Percentiles rank a stretch among this genome's conserved stretches.
Evolutionary conservation across 1,284 basidiomycete genomes (phyloP).

Genomic region (Leccinum huronense): DNA sequence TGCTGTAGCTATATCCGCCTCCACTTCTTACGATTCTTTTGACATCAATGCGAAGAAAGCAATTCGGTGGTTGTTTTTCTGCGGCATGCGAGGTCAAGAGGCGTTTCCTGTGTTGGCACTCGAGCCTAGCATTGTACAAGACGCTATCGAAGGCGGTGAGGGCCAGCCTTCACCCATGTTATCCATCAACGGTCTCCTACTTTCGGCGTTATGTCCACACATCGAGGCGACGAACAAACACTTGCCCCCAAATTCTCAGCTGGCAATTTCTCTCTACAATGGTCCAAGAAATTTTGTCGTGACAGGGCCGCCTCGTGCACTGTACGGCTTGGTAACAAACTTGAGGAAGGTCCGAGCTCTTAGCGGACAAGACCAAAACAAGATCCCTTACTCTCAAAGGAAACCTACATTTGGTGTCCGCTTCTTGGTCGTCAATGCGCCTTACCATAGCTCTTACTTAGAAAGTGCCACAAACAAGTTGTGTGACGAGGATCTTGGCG

Average conservation of each 20-base stretch:
- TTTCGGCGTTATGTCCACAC: slow-evolving; percentile 80
- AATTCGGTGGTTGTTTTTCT: slow-evolving; percentile 89
- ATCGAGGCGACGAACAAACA: slow-evolving; percentile 88
- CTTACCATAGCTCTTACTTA: slow-evolving; percentile 92
- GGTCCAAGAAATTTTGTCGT: slow-evolving; percentile 90
- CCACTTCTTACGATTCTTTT: slow-evolving; percentile 74
- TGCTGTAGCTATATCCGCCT: slow-evolving; percentile 85
- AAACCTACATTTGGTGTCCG: slow-evolving; percentile 92
- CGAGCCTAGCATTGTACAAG: slow-evolving; percentile 85
- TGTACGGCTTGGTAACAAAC: slow-evolving; percentile 91
- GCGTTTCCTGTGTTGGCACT: slow-evolving; percentile 93
- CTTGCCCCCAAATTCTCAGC: slow-evolving; percentile 74
- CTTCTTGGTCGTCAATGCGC: slow-evolving; percentile 92
- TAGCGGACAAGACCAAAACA: slow-evolving; percentile 88
- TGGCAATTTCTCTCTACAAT: slow-evolving; percentile 89
- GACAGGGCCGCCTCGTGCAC: slow-evolving; percentile 88
- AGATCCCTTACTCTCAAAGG: slow-evolving; percentile 90
- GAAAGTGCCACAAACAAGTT: slow-evolving; percentile 75
- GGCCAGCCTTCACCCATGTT: slow-evolving; percentile 94
- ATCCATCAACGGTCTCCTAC: slow-evolving; percentile 78
- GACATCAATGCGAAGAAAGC: slow-evolving; percentile 79
- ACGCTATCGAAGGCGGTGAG: slow-evolving; percentile 90
- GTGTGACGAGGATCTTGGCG: slow-evolving; percentile 69
- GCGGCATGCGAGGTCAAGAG: slow-evolving; percentile 90
- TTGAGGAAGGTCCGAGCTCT: slow-evolving; percentile 89